These are phyloP conservation scores for Cutaneotrichosporon mucoides DNA, from an alignment of 1,284 basidiomycete genomes.

Conservation along the genomic window DNA sequence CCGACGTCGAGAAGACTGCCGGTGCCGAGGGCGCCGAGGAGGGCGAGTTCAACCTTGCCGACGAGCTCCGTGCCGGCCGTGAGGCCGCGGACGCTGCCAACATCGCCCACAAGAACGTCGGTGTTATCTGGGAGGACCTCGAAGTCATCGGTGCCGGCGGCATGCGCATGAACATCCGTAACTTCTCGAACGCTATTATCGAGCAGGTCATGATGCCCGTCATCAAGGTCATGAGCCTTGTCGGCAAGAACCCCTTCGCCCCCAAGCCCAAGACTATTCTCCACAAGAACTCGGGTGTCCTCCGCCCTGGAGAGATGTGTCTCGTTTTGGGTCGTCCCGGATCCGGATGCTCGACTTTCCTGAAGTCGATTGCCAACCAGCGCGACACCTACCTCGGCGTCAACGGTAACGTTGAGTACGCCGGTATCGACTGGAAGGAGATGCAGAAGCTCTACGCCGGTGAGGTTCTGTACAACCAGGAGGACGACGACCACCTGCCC, in stretches of 20 bases:
- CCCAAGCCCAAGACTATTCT: conserved; percentile 51
- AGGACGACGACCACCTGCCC: conserved; percentile 64
- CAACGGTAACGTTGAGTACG: conserved; percentile 57
- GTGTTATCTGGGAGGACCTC: conserved; percentile 52
- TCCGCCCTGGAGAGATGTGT: conserved; percentile 63
- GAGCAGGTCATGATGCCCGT: conserved; percentile 50
- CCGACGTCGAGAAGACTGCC: conserved; percentile 33
- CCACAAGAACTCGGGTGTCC: conserved; percentile 63
- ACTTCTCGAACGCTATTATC: conserved; percentile 51
- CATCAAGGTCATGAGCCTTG: conserved; percentile 27
- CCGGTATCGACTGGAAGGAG: conserved; percentile 54
- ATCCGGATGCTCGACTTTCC: conserved; percentile 48
- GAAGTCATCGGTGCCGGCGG: conserved; percentile 69
- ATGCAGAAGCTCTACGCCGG: conserved; percentile 57
- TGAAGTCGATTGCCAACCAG: conserved; percentile 58
- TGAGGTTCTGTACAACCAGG: conserved; percentile 62
- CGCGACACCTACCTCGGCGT: conserved; percentile 52
- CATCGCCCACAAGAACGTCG: conserved; percentile 76
- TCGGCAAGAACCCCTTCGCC: conserved; percentile 19
- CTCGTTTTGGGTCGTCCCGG: conserved; percentile 55
- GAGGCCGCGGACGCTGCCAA: conserved; percentile 65
- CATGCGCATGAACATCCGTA: conserved; percentile 61
- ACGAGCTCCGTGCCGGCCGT: conserved; percentile 67
- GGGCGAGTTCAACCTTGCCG: conserved; percentile 54
- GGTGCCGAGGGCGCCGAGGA: conserved; percentile 21